Evolutionary conservation across 345 rosid species (phyloP).

Genomic region (Melaleuca alternifolia): DNA sequence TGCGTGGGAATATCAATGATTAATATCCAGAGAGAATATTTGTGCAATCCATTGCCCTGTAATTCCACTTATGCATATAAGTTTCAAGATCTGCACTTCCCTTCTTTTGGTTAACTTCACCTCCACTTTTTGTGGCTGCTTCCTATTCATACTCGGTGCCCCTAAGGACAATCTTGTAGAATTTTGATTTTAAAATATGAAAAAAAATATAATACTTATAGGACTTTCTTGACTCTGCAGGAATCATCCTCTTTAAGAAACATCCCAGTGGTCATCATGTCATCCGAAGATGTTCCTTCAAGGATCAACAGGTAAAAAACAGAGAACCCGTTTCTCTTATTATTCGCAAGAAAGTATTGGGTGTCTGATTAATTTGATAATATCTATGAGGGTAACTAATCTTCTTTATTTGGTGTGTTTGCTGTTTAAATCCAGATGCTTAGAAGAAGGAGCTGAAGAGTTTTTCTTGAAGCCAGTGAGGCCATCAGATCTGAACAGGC

Average conservation of each 20-base stretch:
- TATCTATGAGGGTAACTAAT: background rate
- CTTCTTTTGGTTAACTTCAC: background rate
- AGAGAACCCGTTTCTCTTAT: background rate
- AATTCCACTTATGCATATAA: background rate
- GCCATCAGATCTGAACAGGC: slow-evolving; percentile 40
- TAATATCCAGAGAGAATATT: background rate
- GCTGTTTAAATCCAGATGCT: slow-evolving; percentile 28
- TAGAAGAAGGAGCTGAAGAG: slow-evolving; percentile 74
- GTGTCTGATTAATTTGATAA: background rate
- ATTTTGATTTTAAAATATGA: background rate
- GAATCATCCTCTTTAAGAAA: slow-evolving; percentile 51
- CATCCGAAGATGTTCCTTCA: slow-evolving; percentile 73
- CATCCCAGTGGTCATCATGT: slow-evolving; percentile 75
- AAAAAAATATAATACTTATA: background rate
- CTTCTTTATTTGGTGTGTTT: background rate
- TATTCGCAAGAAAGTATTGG: background rate
- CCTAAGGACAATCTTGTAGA: background rate
- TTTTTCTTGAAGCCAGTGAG: slow-evolving; percentile 64
- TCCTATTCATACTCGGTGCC: background rate
- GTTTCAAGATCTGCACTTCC: background rate
- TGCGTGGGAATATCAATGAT: background rate
- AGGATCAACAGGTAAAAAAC: slow-evolving; percentile 45
- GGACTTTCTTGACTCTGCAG: slow-evolving; percentile 11
- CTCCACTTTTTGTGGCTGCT: background rate
- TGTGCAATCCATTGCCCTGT: background rate